A percentile compares a stretch with the other conserved stretches of the same genome.
These are phyloP conservation scores for Irpex sp. DNA, from an alignment of 1,284 basidiomycete species.

Conservation along the genomic window DNA sequence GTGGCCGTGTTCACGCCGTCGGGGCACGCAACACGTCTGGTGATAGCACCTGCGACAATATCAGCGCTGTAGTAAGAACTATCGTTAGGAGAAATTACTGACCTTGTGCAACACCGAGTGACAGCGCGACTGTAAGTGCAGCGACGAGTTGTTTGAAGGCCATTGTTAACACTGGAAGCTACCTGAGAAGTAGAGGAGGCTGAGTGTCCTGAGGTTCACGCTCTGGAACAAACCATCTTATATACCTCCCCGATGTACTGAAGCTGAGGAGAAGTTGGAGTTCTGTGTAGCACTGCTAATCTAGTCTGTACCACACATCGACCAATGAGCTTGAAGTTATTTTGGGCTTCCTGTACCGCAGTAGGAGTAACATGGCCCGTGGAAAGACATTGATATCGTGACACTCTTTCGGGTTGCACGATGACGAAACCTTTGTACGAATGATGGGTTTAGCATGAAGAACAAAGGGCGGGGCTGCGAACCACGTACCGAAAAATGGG, in stretches of 20 bases:
- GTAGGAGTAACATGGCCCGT: neutral
- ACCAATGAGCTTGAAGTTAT: neutral
- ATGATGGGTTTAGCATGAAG: neutral
- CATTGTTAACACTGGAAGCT: conserved; percentile 2
- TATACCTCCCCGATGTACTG: neutral
- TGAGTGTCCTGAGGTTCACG: neutral
- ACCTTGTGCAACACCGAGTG: conserved; percentile 3
- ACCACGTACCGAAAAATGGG: neutral
- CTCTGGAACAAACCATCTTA: neutral
- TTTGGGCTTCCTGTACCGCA: neutral
- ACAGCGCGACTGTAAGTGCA: conserved; percentile 2
- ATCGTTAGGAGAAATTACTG: neutral
- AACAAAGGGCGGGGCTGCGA: neutral
- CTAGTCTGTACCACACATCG: neutral
- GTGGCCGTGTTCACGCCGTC: conserved; percentile 31
- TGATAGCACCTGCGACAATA: conserved; percentile 22
- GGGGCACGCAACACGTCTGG: conserved; percentile 31
- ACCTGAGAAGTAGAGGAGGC: neutral
- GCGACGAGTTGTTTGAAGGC: conserved; percentile 12
- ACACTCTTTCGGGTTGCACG: neutral
- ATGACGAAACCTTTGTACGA: neutral
- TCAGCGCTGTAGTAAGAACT: neutral
- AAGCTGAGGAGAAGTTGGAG: neutral
- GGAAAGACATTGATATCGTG: neutral
- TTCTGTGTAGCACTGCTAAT: neutral